Evolutionary conservation across 2,329 filamentous ascomycete species (phyloP), one percentile per base, ranked within the genome.

Genomic region (Fusarium sp.): DNA sequence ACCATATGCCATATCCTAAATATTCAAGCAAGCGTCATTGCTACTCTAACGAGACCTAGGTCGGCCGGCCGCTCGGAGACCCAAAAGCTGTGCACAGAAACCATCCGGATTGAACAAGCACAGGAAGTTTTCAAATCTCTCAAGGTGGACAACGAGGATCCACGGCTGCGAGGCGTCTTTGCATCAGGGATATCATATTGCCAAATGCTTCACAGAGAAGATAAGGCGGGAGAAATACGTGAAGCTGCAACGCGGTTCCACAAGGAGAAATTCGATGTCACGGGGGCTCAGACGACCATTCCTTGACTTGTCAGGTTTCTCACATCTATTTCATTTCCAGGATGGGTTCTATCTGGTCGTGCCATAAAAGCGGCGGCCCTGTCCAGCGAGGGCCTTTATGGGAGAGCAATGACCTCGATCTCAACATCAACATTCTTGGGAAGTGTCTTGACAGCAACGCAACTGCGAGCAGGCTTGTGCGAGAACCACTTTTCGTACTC

Each of bases 351-450:
- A 49, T 38, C 55, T 38, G 4, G 14, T 24, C 15, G 39, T 23
- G 19, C 12, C 10, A 28, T 28, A 28, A 28, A 12, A 12, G 62
- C 23, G 30, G 26, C 47, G 36, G 24, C 36, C 62, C 11, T 51
- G 10, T 46, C 24, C 23, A 32, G 10, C 30, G 15, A 43, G 17
- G 32, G 14, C 21, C 23, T 69, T 77, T 79, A 89, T 65, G 89
- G 85, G 55, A 91, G 83, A 56, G 93, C 93, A 83, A 96, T 91
- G 77, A 89, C 92, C 85, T 97, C 93, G 77, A 97, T 96, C 85
- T 97, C 94, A 23, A 97, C 89, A 62, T 93, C 89, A 40, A 94
- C 93, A 56, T 89, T 89, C 85, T 94, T 93, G 63, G 94, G 94
- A 68, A 97, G 86, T 73, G 92, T 89, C 85, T 96, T 94, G 68